These are phyloP conservation scores for Rheum nobile DNA, from an alignment of 148 eudicot genomes.

Conservation along the genomic window DNA sequence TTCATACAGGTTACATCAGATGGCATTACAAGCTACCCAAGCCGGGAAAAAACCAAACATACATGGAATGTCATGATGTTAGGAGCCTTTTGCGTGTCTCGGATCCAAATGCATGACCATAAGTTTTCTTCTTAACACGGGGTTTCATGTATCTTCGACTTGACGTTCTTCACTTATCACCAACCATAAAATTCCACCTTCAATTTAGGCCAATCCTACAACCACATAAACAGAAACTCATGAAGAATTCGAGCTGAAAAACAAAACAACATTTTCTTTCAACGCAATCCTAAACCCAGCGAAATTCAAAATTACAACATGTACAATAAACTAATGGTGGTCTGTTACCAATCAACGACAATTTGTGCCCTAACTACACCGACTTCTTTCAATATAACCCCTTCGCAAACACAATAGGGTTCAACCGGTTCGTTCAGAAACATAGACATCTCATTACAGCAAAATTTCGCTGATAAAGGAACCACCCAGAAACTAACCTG, in stretches of 20 bases:
- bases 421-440: neutral
- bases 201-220: neutral
- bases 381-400: neutral
- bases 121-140: conserved; percentile 27
- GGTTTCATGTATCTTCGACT: conserved; percentile 37
- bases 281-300: neutral
- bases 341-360: neutral
- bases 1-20: no score
- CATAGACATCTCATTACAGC: neutral
- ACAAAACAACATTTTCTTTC: neutral
- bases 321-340: neutral
- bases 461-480: neutral
- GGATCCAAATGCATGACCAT: conserved; percentile 25
- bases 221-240: neutral
- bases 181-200: neutral
- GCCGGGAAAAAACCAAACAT: conserved; percentile 20
- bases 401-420: neutral
- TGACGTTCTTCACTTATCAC: conserved; percentile 16
- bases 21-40: no score
- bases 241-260: neutral
- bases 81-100: conserved; percentile 25
- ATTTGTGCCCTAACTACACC: neutral
- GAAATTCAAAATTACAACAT: neutral
- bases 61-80: conserved; percentile 46
- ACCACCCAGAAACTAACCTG: neutral